phyloP scores from a whole-genome alignment of 2,329 filamentous ascomycete species.

The Cladosporium austrohemisphaericum region DNA sequence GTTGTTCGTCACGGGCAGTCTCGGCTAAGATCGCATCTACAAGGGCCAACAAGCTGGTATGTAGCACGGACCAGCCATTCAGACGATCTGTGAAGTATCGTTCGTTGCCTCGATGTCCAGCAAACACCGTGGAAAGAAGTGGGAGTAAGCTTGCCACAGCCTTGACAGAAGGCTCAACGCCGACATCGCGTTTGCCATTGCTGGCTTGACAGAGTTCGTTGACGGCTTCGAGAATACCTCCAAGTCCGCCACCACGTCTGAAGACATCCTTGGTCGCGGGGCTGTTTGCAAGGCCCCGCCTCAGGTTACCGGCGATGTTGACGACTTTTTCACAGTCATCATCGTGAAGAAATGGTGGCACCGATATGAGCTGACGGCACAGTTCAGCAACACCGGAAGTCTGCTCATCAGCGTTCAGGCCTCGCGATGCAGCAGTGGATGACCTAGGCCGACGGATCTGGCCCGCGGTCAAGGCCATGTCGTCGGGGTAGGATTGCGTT shows the following conservation, averaged over 20 bases:
- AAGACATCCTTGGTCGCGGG: constrained; percentile 28
- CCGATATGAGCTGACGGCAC: constrained; percentile 21
- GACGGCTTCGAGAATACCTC: neutral
- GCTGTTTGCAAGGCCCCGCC: constrained; percentile 2
- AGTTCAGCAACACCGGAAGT: constrained; percentile 23
- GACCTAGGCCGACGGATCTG: constrained; percentile 25
- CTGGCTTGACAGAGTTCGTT: constrained; percentile 15
- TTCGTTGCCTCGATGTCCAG: constrained; percentile 78
- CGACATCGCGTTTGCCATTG: neutral
- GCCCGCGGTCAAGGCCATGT: constrained; percentile 27
- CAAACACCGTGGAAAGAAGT: constrained; percentile 70
- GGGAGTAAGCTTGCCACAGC: constrained; percentile 19
- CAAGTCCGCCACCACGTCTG: constrained; percentile 27
- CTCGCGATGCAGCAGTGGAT: constrained; percentile 23
- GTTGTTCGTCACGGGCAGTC: neutral
- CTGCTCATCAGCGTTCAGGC: constrained; percentile 26
- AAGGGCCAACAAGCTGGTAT: neutral
- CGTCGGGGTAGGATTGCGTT: constrained; percentile 15
- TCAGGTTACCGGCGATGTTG: neutral
- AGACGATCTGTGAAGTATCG: constrained; percentile 79
- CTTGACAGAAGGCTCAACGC: constrained; percentile 1
- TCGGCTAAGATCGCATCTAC: neutral
- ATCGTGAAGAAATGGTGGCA: neutral
- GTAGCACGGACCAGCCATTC: constrained; percentile 58
- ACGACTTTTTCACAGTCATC: constrained; percentile 6